Evolutionary conservation across 2,329 filamentous ascomycete genomes (phyloP), one percentile per base, ranked within the genome.

Genomic region (Fusarium sp.): DNA sequence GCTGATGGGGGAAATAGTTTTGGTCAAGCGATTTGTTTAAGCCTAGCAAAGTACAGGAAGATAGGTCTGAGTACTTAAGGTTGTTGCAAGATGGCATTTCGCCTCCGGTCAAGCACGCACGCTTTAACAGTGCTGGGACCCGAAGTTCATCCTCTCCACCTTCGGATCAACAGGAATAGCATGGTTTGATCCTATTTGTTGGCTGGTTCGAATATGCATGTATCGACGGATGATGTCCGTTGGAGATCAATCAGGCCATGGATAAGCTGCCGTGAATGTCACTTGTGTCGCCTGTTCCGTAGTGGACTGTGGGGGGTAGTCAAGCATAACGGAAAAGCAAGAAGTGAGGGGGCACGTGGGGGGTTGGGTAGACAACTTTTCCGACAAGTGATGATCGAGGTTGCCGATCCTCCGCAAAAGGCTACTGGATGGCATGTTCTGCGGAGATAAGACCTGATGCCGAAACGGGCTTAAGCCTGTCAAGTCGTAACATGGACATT

Each of bases 21-120:
- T 6, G n/a, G 41, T 55, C 9, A n/a, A 20, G 2, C 18, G 30
- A 23, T 30, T 40, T 10, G 23, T 7, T 36, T 40, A 44, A 31
- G 3, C 33, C 13, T 6, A 34, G 20, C 18, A 55, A 6, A 11
- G n/a, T 8, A 15, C 26, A 9, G 42, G 45, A 23, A 58, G 52
- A 59, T 41, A 38, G 37, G 18, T 49, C 9, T 12, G 33, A 31
- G 58, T 72, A 73, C 71, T 72, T 73, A 73, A 73, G 41, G 53
- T 11, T 20, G 30, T 28, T 15, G 20, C 4, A 10, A 28, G 53
- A 15, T 23, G 20, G 38, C 3, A 37, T 30, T 47, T 41, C n/a
- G 40, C 53, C 60, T 34, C 10, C 7, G 18, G 15, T 46, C 15
- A 34, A 30, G 15, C 5, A 10, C 20, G 9, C 30, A 4, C 15